Conservation (phyloP, 805 yeast species). For the Pichia scutulata region DNA sequence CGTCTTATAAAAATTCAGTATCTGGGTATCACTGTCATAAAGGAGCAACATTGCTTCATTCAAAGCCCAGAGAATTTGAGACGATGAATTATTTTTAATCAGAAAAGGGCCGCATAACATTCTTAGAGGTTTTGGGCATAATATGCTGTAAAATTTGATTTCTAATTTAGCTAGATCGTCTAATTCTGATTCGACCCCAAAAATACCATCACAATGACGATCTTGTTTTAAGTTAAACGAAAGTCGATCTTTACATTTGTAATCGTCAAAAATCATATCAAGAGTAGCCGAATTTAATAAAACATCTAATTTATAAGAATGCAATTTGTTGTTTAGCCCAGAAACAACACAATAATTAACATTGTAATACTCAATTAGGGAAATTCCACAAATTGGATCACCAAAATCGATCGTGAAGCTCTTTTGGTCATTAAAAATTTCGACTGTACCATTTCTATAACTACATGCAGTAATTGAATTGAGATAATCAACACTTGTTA, state of each 20-base stretch:
- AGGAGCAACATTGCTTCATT: background rate
- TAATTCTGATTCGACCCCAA: slow-evolving; percentile 10
- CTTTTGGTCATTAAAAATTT: background rate
- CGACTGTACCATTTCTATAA: slow-evolving; percentile 10
- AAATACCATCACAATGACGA: background rate
- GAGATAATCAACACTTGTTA: slow-evolving; percentile 1
- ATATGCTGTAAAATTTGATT: slow-evolving; percentile 1
- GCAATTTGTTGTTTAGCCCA: slow-evolving; percentile 2
- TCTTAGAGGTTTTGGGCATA: background rate
- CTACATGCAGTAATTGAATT: background rate
- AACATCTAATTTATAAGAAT: background rate
- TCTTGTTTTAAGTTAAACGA: slow-evolving; percentile 4
- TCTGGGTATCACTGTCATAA: background rate
- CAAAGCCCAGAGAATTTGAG: slow-evolving; percentile 1
- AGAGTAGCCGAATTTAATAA: background rate
- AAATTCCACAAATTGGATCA: slow-evolving; percentile 4
- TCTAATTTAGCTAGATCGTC: background rate
- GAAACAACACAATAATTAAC: slow-evolving; percentile 4
- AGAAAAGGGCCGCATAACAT: slow-evolving; percentile 1
- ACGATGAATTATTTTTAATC: background rate
- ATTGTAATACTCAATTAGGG: background rate
- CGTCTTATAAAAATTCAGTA: background rate
- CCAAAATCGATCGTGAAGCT: background rate
- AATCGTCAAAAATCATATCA: slow-evolving; percentile 5
- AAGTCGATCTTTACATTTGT: slow-evolving; percentile 2